phyloP scores from a whole-genome alignment of 106 monocot species.

The Dioscorea alata region DNA sequence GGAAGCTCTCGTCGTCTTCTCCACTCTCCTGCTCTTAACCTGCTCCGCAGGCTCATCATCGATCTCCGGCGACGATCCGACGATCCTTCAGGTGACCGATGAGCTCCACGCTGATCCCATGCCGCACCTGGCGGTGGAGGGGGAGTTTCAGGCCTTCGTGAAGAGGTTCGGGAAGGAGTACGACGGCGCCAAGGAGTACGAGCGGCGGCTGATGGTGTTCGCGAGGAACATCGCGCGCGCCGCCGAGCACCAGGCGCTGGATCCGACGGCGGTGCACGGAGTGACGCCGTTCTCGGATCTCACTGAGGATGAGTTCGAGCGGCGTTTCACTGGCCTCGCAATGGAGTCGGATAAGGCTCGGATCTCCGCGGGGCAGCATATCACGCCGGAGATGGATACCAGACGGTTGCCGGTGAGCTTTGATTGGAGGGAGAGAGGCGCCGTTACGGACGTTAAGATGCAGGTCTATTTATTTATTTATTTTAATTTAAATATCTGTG shows the following conservation, averaged over 20 bases:
- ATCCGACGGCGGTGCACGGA: constrained; percentile 74
- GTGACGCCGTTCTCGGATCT: constrained; percentile 83
- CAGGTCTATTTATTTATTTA: constrained; percentile 30
- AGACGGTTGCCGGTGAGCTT: constrained; percentile 53
- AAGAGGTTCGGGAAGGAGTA: constrained; percentile 47
- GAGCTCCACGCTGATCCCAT: not conserved
- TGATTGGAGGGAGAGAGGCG: constrained; percentile 83
- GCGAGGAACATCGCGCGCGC: constrained; percentile 51
- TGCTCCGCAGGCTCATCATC: constrained; percentile 4
- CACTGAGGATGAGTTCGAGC: constrained; percentile 76
- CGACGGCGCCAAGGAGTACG: constrained; percentile 48
- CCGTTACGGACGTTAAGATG: constrained; percentile 79
- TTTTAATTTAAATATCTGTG: not conserved
- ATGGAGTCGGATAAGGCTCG: not conserved
- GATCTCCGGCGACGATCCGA: not conserved
- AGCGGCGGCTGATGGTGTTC: constrained; percentile 54
- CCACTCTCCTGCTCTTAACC: constrained; percentile 2
- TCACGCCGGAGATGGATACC: constrained; percentile 7
- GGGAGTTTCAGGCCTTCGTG: constrained; percentile 45
- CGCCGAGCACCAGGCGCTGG: constrained; percentile 71
- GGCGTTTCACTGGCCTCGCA: constrained; percentile 35
- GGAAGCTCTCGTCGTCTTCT: not conserved
- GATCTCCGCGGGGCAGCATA: not conserved
- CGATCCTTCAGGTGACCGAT: constrained; percentile 15
- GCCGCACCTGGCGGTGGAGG: constrained; percentile 9